Evolutionary conservation across 2,329 filamentous ascomycete genomes (phyloP).

Genomic region (Xylariales sp.): DNA sequence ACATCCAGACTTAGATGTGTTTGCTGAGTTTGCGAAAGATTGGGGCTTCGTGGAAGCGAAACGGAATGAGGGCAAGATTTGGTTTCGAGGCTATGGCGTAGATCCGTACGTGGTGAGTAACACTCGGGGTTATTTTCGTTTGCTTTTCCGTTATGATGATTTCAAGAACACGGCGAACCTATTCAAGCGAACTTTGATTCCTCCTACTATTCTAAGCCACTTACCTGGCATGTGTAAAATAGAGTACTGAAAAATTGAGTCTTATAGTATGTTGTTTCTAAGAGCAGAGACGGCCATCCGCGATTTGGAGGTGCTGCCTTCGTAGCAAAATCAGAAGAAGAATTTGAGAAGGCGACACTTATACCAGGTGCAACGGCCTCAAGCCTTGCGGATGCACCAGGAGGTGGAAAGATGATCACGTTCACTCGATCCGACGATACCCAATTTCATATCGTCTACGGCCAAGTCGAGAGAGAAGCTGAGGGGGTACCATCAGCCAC

Average conservation of each 20-base stretch:
- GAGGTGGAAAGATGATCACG: slow-evolving; percentile 56
- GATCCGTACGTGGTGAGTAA: slow-evolving; percentile 56
- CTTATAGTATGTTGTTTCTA: slow-evolving; percentile 54
- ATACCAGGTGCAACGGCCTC: slow-evolving; percentile 53
- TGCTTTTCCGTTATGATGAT: background rate
- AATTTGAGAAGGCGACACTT: slow-evolving; percentile 55
- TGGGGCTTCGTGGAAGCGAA: slow-evolving; percentile 47
- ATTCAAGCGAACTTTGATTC: background rate
- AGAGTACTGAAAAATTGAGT: background rate
- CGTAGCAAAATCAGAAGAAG: slow-evolving; percentile 51
- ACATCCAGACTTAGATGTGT: slow-evolving; percentile 46
- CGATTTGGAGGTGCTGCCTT: slow-evolving; percentile 46
- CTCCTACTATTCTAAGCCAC: no score
- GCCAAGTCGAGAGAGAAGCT: slow-evolving; percentile 38
- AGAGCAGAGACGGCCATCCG: slow-evolving; percentile 39
- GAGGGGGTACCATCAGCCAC: slow-evolving; percentile 36
- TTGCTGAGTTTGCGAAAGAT: slow-evolving; percentile 44
- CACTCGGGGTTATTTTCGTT: background rate
- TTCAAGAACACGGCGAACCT: background rate
- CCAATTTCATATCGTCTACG: slow-evolving; percentile 45
- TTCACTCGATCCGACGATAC: slow-evolving; percentile 51
- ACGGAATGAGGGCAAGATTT: slow-evolving; percentile 51
- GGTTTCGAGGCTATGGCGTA: slow-evolving; percentile 62
- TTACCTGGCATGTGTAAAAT: background rate
- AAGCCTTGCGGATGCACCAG: slow-evolving; percentile 55